Evolutionary conservation across 805 yeast genomes (phyloP), one percentile per base, ranked within the genome.

Genomic region (Spathaspora girioi): DNA sequence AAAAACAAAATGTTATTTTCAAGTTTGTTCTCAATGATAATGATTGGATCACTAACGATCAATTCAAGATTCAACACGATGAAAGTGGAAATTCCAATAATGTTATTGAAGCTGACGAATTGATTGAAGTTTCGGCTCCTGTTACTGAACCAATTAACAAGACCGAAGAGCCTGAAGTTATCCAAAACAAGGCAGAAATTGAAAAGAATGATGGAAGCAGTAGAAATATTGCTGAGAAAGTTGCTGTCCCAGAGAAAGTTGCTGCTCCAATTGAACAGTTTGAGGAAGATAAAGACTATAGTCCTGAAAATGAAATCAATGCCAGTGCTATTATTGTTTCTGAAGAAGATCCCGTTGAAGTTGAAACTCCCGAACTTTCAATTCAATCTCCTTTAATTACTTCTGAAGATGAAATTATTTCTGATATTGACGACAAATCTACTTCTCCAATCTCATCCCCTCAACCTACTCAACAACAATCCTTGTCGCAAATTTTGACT

Each of bases 51-150:
- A 56, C 65, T 11, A 56, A 57, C 23, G 55, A 52, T n/a, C 48
- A 59, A 5, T 69, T 66, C 53, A 54, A 58, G 31, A 54, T 56
- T 23, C 65, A 58, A 47, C 46, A 55, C 18, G 77, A 73, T 51
- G 71, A 64, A 46, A 58, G 59, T 43, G 77, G 77, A 5, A 70
- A 64, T 48, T 64, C 54, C 26, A 73, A 73, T 58, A 73, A 73
- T 56, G 58, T 56, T 45, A 59, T 72, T 20, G 61, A 57, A 19
- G 68, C 64, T 1, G 62, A 55, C 17, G 69, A 68, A 19, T 61
- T 71, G 54, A 38, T 56, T 29, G 62, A 43, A 7, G 17, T 17
- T 23, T 49, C 7, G 20, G 50, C 12, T 18, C 38, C 47, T 18
- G 40, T 18, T 40, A 18, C 27, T 18, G 50, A 44, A 11, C 9